These are phyloP conservation scores for Oidiodendron maius DNA, from an alignment of 495 filamentous ascomycete genomes.

Conservation along the genomic window DNA sequence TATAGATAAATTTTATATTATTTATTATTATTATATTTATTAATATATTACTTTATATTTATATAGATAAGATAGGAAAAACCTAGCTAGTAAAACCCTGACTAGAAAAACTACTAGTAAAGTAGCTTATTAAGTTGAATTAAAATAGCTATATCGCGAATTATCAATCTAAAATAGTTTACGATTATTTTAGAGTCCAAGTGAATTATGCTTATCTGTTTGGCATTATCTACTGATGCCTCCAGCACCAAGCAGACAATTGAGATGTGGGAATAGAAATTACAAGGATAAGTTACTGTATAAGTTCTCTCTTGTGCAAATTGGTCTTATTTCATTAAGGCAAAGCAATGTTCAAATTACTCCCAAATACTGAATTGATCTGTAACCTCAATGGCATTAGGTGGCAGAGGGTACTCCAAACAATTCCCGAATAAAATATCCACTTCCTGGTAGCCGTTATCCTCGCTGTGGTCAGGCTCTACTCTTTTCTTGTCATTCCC, in stretches of 20 bases:
- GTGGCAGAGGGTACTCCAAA: not conserved
- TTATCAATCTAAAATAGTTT: no score
- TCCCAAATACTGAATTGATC: not conserved
- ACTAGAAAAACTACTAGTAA: no score
- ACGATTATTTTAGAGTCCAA: no score
- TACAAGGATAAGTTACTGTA: not conserved
- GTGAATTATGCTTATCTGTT: no score
- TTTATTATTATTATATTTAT: no score
- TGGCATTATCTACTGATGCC: no score
- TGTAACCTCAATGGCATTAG: not conserved
- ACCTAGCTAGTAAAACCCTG: no score
- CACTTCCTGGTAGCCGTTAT: not conserved
- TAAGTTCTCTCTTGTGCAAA: not conserved
- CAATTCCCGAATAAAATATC: not conserved
- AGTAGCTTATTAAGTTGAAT: no score
- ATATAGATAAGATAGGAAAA: no score
- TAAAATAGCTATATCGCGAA: no score
- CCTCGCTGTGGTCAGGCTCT: not conserved
- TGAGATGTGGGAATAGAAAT: not conserved
- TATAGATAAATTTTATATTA: no score
- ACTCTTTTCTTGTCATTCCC: not conserved
- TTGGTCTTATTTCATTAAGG: not conserved
- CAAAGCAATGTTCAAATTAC: not conserved
- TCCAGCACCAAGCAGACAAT: not conserved
- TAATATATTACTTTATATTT: no score